Evolutionary conservation across 73 alveolate genomes (phyloP).

Genomic region (Paramecium octaurelia): DNA sequence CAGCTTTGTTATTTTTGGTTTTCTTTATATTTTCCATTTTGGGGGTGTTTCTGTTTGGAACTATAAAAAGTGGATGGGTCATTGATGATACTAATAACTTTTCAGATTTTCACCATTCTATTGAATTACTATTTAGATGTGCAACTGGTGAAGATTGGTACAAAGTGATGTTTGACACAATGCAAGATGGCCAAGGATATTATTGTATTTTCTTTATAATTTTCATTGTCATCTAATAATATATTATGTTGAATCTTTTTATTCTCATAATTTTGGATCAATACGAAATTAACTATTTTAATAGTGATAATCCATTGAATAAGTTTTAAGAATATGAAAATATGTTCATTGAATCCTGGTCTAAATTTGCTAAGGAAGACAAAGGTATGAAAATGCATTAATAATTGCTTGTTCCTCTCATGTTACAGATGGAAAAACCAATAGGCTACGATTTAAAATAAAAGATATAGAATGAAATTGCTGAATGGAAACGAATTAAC

Average conservation of each 20-base stretch:
- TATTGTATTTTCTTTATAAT: conserved; percentile 11
- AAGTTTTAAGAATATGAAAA: conserved; percentile 77
- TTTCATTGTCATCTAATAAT: conserved; percentile 36
- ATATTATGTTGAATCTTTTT: conserved; percentile 67
- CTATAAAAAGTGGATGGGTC: conserved; percentile 58
- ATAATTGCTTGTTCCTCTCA: conserved; percentile 56
- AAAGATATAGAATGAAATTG: neutral
- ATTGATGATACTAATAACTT: conserved; percentile 76
- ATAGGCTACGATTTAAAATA: conserved; percentile 66
- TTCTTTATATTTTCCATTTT: conserved; percentile 89
- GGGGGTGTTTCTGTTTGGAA: conserved; percentile 86
- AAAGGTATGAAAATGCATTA: conserved; percentile 70
- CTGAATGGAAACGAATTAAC: conserved; percentile 17
- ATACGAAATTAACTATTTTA: conserved; percentile 91
- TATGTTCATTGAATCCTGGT: conserved; percentile 90
- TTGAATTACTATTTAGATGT: conserved; percentile 78
- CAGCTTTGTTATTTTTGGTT: conserved; percentile 83
- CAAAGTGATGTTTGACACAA: conserved; percentile 73
- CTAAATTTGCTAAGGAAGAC: conserved; percentile 63
- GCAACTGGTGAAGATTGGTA: conserved; percentile 98
- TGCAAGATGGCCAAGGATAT: conserved; percentile 23
- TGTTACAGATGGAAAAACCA: conserved; percentile 63
- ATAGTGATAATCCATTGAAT: conserved; percentile 86
- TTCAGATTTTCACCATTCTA: conserved; percentile 80
- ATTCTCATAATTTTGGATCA: conserved; percentile 93